Evolutionary conservation across 1,284 basidiomycete genomes (phyloP), one percentile per base, ranked within the genome.

Genomic region (Sanghuangporus weigelae): DNA sequence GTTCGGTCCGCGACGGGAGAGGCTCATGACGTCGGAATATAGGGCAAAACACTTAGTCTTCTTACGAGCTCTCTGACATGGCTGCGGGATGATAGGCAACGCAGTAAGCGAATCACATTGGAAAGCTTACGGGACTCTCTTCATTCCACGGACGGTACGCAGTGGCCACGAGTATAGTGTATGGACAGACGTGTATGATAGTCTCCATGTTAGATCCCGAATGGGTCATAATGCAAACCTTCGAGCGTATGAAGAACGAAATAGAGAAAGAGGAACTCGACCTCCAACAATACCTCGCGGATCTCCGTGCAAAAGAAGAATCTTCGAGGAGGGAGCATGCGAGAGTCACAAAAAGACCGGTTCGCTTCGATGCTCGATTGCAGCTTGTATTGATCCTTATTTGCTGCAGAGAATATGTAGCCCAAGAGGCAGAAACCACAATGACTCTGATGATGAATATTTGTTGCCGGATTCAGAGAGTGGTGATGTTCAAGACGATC

Each of bases 31-130:
- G 31, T 0, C 19, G 7, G 51, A 31, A 31, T 4, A 16, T 63
- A 92, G 83, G 93, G 93, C 35, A 96, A 96, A 75, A 93, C 92
- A 0, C 75, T 95, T n/a, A 93, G 88, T 68, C 80, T 96, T 2
- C 78, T 96, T 4, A 93, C 90, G 61, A 82, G 91, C 1, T 84
- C 90, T 11, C 73, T 96, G 57, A 87, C 90, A 1, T 96, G 94
- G 93, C 79, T 96, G 2, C 72, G 76, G 1, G 90, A 92, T 68
- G 84, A 92, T 65, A 82, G 81, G 63, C 77, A 83, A 57, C 83
- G 90, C n/a, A 85, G 84, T 7, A 79, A 78, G 60, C 86, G 84
- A 65, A 87, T 87, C 3, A 81, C 83, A 65, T 72, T 89, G 44
- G 78, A 78, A 35, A 74, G 75, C 26, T 49, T 74, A n/a, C 63